Evolutionary conservation across 2,329 filamentous ascomycete species (phyloP).

Genomic region (Paecilomyces niveus): DNA sequence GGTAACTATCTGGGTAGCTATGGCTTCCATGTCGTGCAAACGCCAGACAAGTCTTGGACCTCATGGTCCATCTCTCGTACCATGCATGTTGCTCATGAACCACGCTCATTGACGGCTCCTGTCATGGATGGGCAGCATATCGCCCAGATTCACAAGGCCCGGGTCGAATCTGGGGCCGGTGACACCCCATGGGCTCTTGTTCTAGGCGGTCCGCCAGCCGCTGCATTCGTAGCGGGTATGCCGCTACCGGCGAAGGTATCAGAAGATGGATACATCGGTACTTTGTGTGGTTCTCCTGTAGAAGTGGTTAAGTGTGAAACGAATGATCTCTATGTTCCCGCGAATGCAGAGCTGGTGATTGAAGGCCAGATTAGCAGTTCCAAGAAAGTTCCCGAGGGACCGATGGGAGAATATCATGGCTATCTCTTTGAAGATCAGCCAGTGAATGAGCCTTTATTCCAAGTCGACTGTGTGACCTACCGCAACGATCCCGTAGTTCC

Average conservation of each 20-base stretch:
- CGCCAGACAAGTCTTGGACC: slow-evolving; percentile 11
- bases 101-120: slow-evolving; percentile 8
- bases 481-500: slow-evolving; percentile 11
- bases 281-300: slow-evolving; percentile 10
- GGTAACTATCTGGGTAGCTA: slow-evolving; percentile 12
- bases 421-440: slow-evolving; percentile 7
- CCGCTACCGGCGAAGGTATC: slow-evolving; percentile 8
- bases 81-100: slow-evolving; percentile 10
- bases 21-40: slow-evolving; percentile 14
- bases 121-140: slow-evolving; percentile 16
- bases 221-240: slow-evolving; percentile 11
- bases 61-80: slow-evolving; percentile 15
- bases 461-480: slow-evolving; percentile 12
- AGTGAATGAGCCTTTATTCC: slow-evolving; percentile 9
- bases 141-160: slow-evolving; percentile 10
- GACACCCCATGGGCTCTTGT: slow-evolving; percentile 14
- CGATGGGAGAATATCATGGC: slow-evolving; percentile 16
- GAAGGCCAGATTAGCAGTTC: slow-evolving; percentile 12
- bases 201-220: slow-evolving; percentile 13
- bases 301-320: slow-evolving; percentile 16
- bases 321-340: slow-evolving; percentile 12
- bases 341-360: slow-evolving; percentile 14
- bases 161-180: slow-evolving; percentile 11
- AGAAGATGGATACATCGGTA: slow-evolving; percentile 8
- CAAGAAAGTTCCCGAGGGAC: slow-evolving; percentile 12